Base-by-base conservation (phyloP, 495 filamentous ascomycete genomes). In the Trichoderma gamsii region DNA sequence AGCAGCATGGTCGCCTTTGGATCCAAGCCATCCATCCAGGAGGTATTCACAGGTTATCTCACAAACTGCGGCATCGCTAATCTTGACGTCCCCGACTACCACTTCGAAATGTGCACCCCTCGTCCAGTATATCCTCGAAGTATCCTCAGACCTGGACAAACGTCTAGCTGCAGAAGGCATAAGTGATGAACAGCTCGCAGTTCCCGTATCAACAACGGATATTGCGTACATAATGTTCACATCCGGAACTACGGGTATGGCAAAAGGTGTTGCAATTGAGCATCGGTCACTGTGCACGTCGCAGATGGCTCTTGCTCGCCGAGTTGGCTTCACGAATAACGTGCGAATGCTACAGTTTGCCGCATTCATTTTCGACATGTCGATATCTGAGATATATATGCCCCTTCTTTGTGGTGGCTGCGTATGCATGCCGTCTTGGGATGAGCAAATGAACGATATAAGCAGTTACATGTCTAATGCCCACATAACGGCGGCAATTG, bases 291-390 rank as follows among this genome's bases (percentile, higher is more conserved):
- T 82, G n/a, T 75, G 72, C 41, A 76, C 77, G 1, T 18, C 27
- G 21, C 21, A 51, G 69, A 8, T 65, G 69, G 70, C 72, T 87
- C 3, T 67, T 76, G 0, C 81, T 82, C 1, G 70, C 70, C 21
- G 72, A 75, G 15, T 75, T 86, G 2, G 80, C 80, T 0, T 65
- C 65, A 0, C 70, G 86, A 18, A 70, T 78, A 29, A 76, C 72
- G 0, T 71, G 85, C 9, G 75, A 72, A 1, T 87, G 9, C 80
- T 92, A 70, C 89, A 92, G 69, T 86, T 89, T 67, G 87, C 89
- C 3, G 86, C 86, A 49, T 90, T 86, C 72, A 86, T 86, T 1
- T 89, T 90, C 46, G 90, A 93, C 68, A 83, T 86, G 35, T 85
- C 85, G 56, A 79, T 91, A 18, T 72, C 85, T 4, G 89, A 92